A percentile compares a stretch with the other conserved stretches of the same genome.
Evolutionary conservation across 192 early-diverging fungal genomes (phyloP).

Genomic region (Chytriomyces hyalinus): DNA sequence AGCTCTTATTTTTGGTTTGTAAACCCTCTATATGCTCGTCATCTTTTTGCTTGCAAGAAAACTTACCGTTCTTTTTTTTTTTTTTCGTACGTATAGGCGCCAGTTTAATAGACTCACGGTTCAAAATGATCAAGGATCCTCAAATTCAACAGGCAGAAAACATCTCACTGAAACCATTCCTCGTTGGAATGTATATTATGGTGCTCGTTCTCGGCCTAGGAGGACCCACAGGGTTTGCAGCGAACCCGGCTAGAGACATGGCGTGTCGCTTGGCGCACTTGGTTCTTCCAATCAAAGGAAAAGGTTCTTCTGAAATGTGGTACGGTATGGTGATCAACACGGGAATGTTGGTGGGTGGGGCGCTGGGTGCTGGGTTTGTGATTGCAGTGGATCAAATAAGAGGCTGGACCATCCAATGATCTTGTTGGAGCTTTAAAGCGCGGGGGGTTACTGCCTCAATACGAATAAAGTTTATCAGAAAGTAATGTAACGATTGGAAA

Average conservation of each 20-base stretch:
- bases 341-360: conserved; percentile 25
- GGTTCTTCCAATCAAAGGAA: conserved; percentile 43
- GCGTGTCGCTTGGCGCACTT: conserved; percentile 36
- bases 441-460: too few species aligned
- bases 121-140: conserved; percentile 11
- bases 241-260: conserved; percentile 43
- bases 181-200: conserved; percentile 38
- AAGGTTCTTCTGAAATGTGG: conserved; percentile 35
- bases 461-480: too few species aligned
- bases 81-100: not conserved
- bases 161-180: conserved; percentile 11
- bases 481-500: too few species aligned
- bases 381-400: conserved; percentile 18
- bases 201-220: conserved; percentile 31
- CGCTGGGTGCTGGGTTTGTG: conserved; percentile 26
- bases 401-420: not conserved
- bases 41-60: not conserved
- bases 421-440: too few species aligned
- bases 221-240: conserved; percentile 42
- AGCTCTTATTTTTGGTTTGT: conserved; percentile 27
- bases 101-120: conserved; percentile 12
- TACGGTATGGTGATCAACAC: conserved; percentile 24
- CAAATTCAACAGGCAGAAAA: not conserved
- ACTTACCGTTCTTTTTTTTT: not conserved
- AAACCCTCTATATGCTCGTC: conserved; percentile 4